Percentiles rank a stretch among this genome's conserved stretches.
Evolutionary conservation across 2,329 filamentous ascomycete species (phyloP).

Genomic region (Fusarium pseudonygamai): DNA sequence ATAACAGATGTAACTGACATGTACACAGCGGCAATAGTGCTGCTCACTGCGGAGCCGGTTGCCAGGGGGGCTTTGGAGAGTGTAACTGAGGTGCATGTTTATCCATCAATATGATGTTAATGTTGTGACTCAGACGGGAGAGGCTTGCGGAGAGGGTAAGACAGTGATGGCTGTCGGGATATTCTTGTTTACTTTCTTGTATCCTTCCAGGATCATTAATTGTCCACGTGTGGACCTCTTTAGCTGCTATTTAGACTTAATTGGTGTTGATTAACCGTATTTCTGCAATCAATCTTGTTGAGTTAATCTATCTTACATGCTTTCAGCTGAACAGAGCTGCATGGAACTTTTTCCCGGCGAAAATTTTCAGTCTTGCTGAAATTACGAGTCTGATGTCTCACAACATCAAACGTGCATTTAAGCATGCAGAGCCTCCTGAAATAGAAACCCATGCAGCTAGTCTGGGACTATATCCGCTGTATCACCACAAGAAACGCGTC

Average conservation of each 20-base stretch:
- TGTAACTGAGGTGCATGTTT: constrained; percentile 39
- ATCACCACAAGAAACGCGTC: neutral
- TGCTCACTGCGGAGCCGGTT: constrained; percentile 47
- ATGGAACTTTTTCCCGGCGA: neutral
- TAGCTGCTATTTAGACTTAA: neutral
- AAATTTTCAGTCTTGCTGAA: neutral
- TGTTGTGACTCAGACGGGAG: neutral
- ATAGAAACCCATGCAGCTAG: neutral
- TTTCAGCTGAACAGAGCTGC: neutral
- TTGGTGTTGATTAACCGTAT: neutral
- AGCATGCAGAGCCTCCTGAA: neutral
- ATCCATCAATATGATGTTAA: neutral
- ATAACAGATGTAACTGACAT: constrained; percentile 6
- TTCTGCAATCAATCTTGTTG: neutral
- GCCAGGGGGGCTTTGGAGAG: constrained; percentile 47
- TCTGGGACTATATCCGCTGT: neutral
- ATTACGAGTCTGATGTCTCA: neutral
- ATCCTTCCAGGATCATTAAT: neutral
- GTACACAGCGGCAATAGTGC: constrained; percentile 41
- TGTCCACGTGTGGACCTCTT: neutral
- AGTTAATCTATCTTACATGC: neutral
- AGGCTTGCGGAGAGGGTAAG: constrained; percentile 13
- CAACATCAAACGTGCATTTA: neutral
- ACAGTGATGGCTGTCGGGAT: neutral
- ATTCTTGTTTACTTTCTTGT: constrained; percentile 10